Percentiles rank a stretch among this genome's conserved stretches.
phyloP scores from a whole-genome alignment of 192 early-diverging fungal species.

The Chytriomyces confervae region DNA sequence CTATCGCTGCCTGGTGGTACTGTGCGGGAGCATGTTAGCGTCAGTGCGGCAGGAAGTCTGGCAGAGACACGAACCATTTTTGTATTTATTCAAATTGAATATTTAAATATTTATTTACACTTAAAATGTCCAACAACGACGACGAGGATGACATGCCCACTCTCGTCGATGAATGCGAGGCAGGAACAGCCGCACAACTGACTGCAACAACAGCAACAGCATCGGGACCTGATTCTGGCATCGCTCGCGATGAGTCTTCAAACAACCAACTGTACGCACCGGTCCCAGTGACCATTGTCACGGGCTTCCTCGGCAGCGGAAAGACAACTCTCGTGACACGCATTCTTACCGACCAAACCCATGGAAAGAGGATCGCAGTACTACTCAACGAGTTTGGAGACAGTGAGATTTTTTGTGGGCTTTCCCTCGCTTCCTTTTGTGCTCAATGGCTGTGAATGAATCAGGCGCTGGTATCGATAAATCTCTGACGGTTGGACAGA shows the following conservation, averaged over 20 bases:
- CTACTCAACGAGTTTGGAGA: slow-evolving; percentile 99
- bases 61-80: not conserved
- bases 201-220: too few relatives aligned
- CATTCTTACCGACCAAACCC: slow-evolving; percentile 56
- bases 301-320: slow-evolving; percentile 73
- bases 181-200: too few relatives aligned
- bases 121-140: too few relatives aligned
- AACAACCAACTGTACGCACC: not conserved
- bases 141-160: too few relatives aligned
- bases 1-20: slow-evolving; percentile 6
- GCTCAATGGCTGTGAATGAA: not conserved
- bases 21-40: not conserved
- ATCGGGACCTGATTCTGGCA: too few relatives aligned
- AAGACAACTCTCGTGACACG: slow-evolving; percentile 91
- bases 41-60: not conserved
- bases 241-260: too few relatives aligned
- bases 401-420: slow-evolving; percentile 40
- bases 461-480: slow-evolving; percentile 91
- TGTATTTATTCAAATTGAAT: not conserved
- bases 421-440: not conserved
- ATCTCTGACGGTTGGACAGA: slow-evolving; percentile 78
- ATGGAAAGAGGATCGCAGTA: slow-evolving; percentile 95
- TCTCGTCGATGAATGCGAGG: too few relatives aligned
- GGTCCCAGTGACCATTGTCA: slow-evolving; percentile 69
- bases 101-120: too few relatives aligned